These are phyloP conservation scores for Marasmius sp. DNA, from an alignment of 1,284 basidiomycete genomes.

Conservation along the genomic window DNA sequence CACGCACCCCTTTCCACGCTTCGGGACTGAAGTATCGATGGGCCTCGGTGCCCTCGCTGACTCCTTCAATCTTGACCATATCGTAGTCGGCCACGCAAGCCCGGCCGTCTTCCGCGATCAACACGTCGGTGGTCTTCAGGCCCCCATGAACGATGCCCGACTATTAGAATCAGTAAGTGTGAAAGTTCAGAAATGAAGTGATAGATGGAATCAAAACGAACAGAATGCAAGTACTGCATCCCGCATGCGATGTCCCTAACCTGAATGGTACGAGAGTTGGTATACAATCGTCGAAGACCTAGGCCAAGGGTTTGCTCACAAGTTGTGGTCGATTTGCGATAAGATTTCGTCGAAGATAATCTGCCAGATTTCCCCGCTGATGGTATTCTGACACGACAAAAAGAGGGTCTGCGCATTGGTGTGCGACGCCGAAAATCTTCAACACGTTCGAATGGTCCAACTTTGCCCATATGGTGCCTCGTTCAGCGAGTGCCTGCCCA, in stretches of 20 bases:
- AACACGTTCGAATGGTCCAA: slow-evolving; percentile 21
- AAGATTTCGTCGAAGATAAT: slow-evolving; percentile 18
- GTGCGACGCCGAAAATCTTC: slow-evolving; percentile 21
- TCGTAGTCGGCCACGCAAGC: slow-evolving; percentile 24
- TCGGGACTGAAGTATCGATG: slow-evolving; percentile 29
- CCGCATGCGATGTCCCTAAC: slow-evolving; percentile 20
- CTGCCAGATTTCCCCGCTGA: slow-evolving; percentile 18
- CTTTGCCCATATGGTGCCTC: slow-evolving; percentile 18
- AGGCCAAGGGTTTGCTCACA: slow-evolving; percentile 8
- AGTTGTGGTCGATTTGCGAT: slow-evolving; percentile 17
- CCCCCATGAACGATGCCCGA: slow-evolving; percentile 21
- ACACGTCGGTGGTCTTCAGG: slow-evolving; percentile 21
- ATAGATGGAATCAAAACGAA: neutral
- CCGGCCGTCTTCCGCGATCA: slow-evolving; percentile 17
- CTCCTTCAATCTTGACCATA: slow-evolving; percentile 20
- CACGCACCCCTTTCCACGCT: slow-evolving; percentile 27
- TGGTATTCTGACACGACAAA: slow-evolving; percentile 20
- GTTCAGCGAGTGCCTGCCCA: slow-evolving; percentile 15
- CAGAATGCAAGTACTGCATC: slow-evolving; percentile 25
- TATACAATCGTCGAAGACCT: neutral
- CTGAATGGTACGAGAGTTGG: slow-evolving; percentile 7
- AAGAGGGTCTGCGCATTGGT: slow-evolving; percentile 19
- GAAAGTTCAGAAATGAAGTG: neutral
- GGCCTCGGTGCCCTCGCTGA: slow-evolving; percentile 14
- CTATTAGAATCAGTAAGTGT: slow-evolving; percentile 6